Base-by-base conservation (phyloP, 2,329 filamentous ascomycete species). In the Dothiorella sarmentorum region DNA sequence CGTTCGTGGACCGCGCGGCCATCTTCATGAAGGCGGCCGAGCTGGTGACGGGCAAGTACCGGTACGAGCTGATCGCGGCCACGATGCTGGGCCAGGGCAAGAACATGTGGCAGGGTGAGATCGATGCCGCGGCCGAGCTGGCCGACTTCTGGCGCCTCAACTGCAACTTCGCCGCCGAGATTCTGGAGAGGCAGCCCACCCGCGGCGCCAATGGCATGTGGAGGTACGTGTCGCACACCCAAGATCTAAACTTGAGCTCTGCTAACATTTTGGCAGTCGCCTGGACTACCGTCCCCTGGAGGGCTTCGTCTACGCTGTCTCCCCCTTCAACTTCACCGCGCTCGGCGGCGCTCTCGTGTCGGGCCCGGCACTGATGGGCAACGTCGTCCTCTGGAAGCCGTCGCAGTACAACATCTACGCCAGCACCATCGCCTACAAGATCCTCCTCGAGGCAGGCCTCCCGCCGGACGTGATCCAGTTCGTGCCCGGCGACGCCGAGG, bases 21-120 rank as follows among this genome's bases (percentile, higher is more conserved):
- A 83, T 97, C 70, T 97, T 97, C 79, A 84, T 97, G 69, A 96
- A 96, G 82, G 93, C 94, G 2, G 93, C 93, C 31, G 92, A 97
- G 72, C 80, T 97, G 62, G 85, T 97, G 65, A 81, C 89, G 56
- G 88, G 84, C 63, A 97, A 97, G 78, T 97, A 97, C 77, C 85
- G 94, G 70, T 97, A 96, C 76, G 91, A 97, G 59, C 84, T 97
- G 67, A 95, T 97, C 89, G 93, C 94, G 7, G 85, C 91, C 42
- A 97, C 94, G 10, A 96, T 97, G 85, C 80, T 96, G 31, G 93
- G 93, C 61, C 93, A 99, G 77, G 93, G 94, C 68, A 97, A 97
- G 84, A 97, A 97, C 73, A 91, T 90, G 42, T 97, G 91, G 91
- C 93, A 97, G 76, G 93, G 93, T 15, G 93, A 97, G 81, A 97